Conservation (phyloP, 2,329 filamentous ascomycete genomes). For the Ilyonectria robusta region DNA sequence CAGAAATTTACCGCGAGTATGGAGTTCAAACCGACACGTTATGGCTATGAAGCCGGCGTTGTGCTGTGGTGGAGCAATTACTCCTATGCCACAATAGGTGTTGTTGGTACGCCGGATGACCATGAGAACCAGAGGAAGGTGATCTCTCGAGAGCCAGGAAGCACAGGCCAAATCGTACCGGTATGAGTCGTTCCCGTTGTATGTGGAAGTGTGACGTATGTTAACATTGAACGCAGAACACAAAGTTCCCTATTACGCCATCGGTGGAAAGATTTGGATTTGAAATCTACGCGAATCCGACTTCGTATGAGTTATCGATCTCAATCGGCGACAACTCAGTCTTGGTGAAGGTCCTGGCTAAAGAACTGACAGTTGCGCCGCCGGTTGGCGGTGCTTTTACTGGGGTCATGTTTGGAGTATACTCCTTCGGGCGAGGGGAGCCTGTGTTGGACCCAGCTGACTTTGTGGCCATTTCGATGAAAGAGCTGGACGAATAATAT, state of each 20-base stretch:
- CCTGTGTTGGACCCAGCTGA: conserved; percentile 42
- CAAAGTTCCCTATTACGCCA: neutral
- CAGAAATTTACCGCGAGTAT: conserved; percentile 61
- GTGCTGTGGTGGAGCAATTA: conserved; percentile 69
- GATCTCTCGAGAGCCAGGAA: conserved; percentile 18
- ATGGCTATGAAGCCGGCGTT: conserved; percentile 65
- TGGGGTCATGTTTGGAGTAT: conserved; percentile 43
- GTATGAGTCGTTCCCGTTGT: conserved; percentile 14
- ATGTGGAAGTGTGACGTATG: neutral
- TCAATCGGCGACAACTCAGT: neutral
- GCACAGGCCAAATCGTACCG: conserved; percentile 17
- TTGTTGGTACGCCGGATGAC: conserved; percentile 25
- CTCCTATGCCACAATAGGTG: conserved; percentile 51
- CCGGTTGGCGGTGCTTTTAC: conserved; percentile 41
- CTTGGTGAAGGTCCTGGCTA: conserved; percentile 2
- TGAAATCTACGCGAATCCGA: conserved; percentile 7
- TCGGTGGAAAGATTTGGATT: neutral
- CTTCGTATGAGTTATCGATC: conserved; percentile 24
- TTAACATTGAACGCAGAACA: neutral
- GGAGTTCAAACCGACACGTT: conserved; percentile 59
- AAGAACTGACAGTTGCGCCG: conserved; percentile 32
- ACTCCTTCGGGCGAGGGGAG: conserved; percentile 38
- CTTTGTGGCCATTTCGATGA: conserved; percentile 25
- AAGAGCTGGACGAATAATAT: too few species aligned
- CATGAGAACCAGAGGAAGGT: conserved; percentile 13